phyloP scores from a whole-genome alignment of 2,329 filamentous ascomycete genomes.

The Tricladium varicosporioides region DNA sequence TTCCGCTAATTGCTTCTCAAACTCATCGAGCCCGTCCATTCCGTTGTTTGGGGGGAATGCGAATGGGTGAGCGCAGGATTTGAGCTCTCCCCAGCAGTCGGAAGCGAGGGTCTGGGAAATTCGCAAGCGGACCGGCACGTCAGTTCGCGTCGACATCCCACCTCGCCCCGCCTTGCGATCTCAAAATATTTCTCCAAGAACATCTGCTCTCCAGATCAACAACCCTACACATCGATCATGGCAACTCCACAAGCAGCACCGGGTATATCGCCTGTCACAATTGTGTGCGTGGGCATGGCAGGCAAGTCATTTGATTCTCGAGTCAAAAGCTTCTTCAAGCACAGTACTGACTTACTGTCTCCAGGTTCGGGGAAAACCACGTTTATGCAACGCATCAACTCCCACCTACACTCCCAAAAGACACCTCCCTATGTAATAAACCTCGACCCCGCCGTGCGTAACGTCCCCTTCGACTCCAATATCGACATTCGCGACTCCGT shows the following conservation, averaged over 20 bases:
- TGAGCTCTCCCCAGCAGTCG: not conserved
- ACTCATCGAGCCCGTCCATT: slow-evolving; percentile 64
- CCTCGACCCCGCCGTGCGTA: slow-evolving; percentile 90
- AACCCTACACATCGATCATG: slow-evolving; percentile 21
- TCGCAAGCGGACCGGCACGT: slow-evolving; percentile 8
- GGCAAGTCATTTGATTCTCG: slow-evolving; percentile 45
- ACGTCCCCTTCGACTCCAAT: slow-evolving; percentile 92
- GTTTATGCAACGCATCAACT: slow-evolving; percentile 98
- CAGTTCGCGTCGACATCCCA: slow-evolving; percentile 14
- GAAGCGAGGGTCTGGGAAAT: slow-evolving; percentile 15
- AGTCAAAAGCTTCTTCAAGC: not conserved
- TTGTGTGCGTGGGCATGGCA: slow-evolving; percentile 97
- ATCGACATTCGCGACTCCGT: slow-evolving; percentile 99
- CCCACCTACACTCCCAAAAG: slow-evolving; percentile 78
- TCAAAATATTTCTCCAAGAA: slow-evolving; percentile 5
- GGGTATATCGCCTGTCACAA: slow-evolving; percentile 60
- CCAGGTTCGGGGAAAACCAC: slow-evolving; percentile 96
- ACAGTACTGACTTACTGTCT: slow-evolving; percentile 4
- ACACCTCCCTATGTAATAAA: slow-evolving; percentile 93
- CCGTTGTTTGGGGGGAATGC: not conserved
- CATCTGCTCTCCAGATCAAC: slow-evolving; percentile 2
- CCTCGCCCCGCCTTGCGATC: slow-evolving; percentile 21
- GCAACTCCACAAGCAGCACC: slow-evolving; percentile 38
- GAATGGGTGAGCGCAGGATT: not conserved
- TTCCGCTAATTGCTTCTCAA: slow-evolving; percentile 72